Percentiles rank a stretch among this genome's conserved stretches.
Conservation (phyloP, 2,329 filamentous ascomycete genomes). For the Talaromyces albobiverticillius region DNA sequence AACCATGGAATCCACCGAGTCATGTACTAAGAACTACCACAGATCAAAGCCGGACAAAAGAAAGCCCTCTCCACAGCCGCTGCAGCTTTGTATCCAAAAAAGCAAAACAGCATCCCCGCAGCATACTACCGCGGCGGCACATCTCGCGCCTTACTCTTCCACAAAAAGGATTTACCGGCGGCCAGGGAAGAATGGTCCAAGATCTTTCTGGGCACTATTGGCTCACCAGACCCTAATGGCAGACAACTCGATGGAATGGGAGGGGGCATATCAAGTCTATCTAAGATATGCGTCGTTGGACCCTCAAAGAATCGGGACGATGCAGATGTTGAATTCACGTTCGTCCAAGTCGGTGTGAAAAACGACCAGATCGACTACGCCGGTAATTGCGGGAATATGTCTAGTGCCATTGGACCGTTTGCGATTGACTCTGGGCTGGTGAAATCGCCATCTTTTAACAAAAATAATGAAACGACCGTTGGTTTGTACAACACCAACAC, state of each 20-base stretch:
- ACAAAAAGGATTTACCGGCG: constrained; percentile 50
- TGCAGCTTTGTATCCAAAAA: background rate
- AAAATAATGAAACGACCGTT: constrained; percentile 48
- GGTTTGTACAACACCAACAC: constrained; percentile 72
- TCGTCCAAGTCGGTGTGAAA: constrained; percentile 65
- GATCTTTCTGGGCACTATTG: constrained; percentile 60
- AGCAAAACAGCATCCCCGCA: constrained; percentile 44
- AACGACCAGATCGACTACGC: constrained; percentile 61
- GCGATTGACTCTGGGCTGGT: constrained; percentile 57
- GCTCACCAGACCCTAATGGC: constrained; percentile 63
- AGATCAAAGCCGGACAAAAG: background rate
- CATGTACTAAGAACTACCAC: background rate
- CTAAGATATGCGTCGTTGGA: constrained; percentile 68
- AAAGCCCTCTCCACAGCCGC: background rate
- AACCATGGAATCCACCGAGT: too few relatives aligned
- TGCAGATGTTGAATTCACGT: constrained; percentile 67
- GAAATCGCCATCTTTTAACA: constrained; percentile 19
- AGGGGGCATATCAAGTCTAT: constrained; percentile 65
- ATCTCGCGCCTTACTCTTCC: constrained; percentile 64
- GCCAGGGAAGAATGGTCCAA: constrained; percentile 47
- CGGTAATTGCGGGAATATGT: constrained; percentile 76
- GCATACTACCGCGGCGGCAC: constrained; percentile 67
- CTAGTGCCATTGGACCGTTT: constrained; percentile 63
- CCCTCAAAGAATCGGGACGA: constrained; percentile 46
- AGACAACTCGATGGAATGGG: constrained; percentile 72